phyloP scores from a whole-genome alignment of 768 basidiomycete species.

The Psilocybe subaeruginosa region DNA sequence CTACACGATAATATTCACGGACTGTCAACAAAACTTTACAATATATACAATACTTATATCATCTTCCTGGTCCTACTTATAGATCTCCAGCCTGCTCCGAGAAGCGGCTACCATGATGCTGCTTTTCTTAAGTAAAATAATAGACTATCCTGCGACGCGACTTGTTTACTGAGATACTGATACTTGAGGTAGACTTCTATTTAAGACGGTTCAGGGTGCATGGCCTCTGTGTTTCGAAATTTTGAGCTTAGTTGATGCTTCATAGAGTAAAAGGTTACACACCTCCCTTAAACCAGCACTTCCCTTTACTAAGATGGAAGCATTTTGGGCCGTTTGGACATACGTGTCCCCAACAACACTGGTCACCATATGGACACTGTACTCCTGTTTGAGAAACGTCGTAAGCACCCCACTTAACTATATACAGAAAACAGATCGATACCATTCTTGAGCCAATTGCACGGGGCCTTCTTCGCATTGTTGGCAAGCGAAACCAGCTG shows the following conservation, averaged over 20 bases:
- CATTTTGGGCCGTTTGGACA: constrained; percentile 81
- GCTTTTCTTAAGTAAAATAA: neutral
- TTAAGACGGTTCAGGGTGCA: constrained; percentile 40
- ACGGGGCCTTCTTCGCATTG: constrained; percentile 86
- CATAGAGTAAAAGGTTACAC: constrained; percentile 16
- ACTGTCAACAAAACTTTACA: neutral
- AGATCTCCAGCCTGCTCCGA: neutral
- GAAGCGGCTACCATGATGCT: neutral
- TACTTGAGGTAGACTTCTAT: neutral
- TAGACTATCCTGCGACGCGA: neutral
- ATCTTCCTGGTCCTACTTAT: neutral
- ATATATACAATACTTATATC: neutral
- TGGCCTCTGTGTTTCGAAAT: constrained; percentile 35
- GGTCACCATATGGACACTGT: constrained; percentile 73
- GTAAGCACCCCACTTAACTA: neutral
- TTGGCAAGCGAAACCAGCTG: constrained; percentile 71
- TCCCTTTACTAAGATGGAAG: constrained; percentile 74
- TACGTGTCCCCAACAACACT: constrained; percentile 83
- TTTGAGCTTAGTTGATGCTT: neutral
- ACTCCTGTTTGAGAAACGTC: constrained; percentile 45
- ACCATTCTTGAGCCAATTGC: constrained; percentile 85
- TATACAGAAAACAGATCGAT: neutral
- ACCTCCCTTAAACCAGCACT: constrained; percentile 89
- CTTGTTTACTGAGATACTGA: neutral
- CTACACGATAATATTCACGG: neutral